Base-by-base conservation (phyloP, 257 asterid species). In the Vinca minor region DNA sequence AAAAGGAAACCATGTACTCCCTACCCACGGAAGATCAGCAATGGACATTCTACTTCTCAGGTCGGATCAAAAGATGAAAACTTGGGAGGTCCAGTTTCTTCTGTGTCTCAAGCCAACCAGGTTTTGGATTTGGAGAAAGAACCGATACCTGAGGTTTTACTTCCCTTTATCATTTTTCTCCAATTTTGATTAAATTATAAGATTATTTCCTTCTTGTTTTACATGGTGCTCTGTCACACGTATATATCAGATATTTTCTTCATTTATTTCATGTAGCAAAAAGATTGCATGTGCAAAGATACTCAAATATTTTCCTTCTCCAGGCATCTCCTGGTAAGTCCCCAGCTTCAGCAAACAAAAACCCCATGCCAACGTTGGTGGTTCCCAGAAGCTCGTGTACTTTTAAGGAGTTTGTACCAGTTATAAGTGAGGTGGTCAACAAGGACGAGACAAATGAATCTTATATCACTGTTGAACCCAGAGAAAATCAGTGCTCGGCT, bases 1-100 rank as follows among this genome's bases (percentile, higher is more conserved):
- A 92, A 92, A 81, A 87, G 95, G 80, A 92, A 92, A 74, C 96
- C 98, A 18, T 78, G 81, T 64, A 87, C 79, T 84, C 96, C 98
- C 46, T 92, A 92, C 73, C 98, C 98, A 71, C 89, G 96, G 28
- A 92, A 92, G 83, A 77, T 76, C 13, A 70, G 79, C 44, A 63
- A 66, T 35, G 91, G 80, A 74, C 62, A 67, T 68, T 68, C 84
- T 71, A 57, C 74, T 31, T 66, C 75, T 28, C 94, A 73, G 70
- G 76, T 69, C 72, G 91, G 71, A 72, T 77, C 74, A 73, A 84
- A 80, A 73, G 89, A 88, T 78, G 95, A 77, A 44, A 85, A 75
- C 76, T 52, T 73, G 67, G 72, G 74, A 47, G 34, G 73, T 64
- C 67, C 81, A 42, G 58, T 57, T 68, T 70, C 86, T 69, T 73